Evolutionary conservation across 2,329 filamentous ascomycete species (phyloP), one percentile per base, ranked within the genome.

Genomic region (Annulohypoxylon truncatum): DNA sequence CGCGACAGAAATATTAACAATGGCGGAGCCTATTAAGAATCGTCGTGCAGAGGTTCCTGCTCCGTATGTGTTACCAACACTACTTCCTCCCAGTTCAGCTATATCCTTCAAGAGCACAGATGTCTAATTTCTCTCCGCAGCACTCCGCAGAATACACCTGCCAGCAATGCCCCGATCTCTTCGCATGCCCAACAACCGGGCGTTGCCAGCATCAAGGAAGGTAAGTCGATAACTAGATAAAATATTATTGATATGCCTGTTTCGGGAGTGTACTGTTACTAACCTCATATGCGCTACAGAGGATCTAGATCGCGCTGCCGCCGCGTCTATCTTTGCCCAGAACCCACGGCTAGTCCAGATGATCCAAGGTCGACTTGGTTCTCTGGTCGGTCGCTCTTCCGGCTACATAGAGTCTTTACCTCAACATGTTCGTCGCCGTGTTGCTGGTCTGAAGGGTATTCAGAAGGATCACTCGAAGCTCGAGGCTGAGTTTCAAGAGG

Each of bases 391-490:
- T 76, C 91, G 92, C 73, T 97, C 96, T 55, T 99, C 96, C 61
- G 96, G 96, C 76, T 99, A 99, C 82, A 93, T 99, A 80, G 96
- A 99, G 86, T 97, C 93, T 22, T 91, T 99, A 15, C 96, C 96
- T 65, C 85, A 90, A 62, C 89, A 91, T 66, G 94, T 99, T 75
- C 94, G 94, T 80, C 93, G 92, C 79, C 94, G 96, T 78, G 95
- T 99, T 71, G 90, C 94, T 68, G 96, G 96, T 73, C 87, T 99
- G 69, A 97, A 98, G 85, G 96, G 95, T 73, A 94, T 99, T 74
- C 96, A 99, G 83, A 97, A 97, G 83, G 94, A 98, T 76, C 96
- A 99, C 84, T 93, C 95, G 67, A 97, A 98, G 84, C 90, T 99
- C 75, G 96, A 99, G 86, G 93, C 94, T 57, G 91, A 97, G 82